These are phyloP conservation scores for Meyerozyma carpophila DNA, from an alignment of 1,139 yeast genomes.

Conservation along the genomic window DNA sequence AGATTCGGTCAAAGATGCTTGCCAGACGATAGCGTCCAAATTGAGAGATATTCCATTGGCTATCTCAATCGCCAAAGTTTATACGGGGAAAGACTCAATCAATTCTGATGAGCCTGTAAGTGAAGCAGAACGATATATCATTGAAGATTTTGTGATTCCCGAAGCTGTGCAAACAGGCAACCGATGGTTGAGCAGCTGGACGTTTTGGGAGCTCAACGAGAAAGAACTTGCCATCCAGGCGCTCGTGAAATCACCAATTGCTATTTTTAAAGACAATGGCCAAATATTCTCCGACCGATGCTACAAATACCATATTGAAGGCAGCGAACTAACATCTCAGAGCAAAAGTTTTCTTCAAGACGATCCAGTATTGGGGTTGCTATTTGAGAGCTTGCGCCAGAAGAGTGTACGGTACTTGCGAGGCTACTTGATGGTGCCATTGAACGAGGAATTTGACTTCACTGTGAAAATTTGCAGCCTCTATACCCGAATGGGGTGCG, in stretches of 20 bases:
- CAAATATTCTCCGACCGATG: slow-evolving; percentile 19
- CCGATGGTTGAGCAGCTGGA: slow-evolving; percentile 81
- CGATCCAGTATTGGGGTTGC: slow-evolving; percentile 73
- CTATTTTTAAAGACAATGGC: slow-evolving; percentile 25
- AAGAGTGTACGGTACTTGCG: slow-evolving; percentile 41
- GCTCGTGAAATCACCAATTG: slow-evolving; percentile 51
- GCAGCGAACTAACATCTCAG: slow-evolving; percentile 13
- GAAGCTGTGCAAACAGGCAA: slow-evolving; percentile 59
- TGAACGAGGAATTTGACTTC: slow-evolving; percentile 52
- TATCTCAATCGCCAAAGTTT: slow-evolving; percentile 72
- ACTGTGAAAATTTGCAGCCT: slow-evolving; percentile 60
- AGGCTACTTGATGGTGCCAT: slow-evolving; percentile 45
- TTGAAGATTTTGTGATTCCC: slow-evolving; percentile 53
- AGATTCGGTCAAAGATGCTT: slow-evolving; percentile 69
- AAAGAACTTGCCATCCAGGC: slow-evolving; percentile 59
- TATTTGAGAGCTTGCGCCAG: slow-evolving; percentile 58
- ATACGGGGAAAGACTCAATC: slow-evolving; percentile 23
- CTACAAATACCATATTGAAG: slow-evolving; percentile 14
- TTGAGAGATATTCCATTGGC: slow-evolving; percentile 68
- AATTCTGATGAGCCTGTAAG: slow-evolving; percentile 37
- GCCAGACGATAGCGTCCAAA: slow-evolving; percentile 64
- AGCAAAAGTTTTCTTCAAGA: slow-evolving; percentile 56
- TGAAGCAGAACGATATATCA: slow-evolving; percentile 39
- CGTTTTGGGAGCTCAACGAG: slow-evolving; percentile 61
- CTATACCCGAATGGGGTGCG: slow-evolving; percentile 89